phyloP scores from a whole-genome alignment of 1,284 basidiomycete genomes.

The Fomitopsis pinicola region DNA sequence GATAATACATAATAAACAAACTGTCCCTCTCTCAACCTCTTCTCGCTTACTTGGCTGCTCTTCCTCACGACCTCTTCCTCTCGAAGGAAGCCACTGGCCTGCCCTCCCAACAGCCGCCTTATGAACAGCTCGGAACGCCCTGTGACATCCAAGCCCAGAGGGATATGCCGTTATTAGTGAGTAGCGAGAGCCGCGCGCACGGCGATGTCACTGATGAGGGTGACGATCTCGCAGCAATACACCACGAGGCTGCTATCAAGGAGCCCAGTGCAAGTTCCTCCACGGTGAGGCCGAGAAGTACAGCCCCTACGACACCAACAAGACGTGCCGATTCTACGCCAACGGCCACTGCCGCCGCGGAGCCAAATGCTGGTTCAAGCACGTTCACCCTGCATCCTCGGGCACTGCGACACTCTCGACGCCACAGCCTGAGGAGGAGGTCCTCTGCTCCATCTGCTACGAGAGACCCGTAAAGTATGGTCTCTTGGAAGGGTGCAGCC shows the following conservation, averaged over 20 bases:
- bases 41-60: not conserved
- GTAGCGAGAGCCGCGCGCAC: constrained; percentile 1
- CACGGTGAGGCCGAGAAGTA: constrained; percentile 50
- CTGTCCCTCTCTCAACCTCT: not conserved
- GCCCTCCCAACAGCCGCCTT: not conserved
- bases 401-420: constrained; percentile 17
- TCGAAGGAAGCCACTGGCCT: not conserved
- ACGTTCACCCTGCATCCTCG: constrained; percentile 31
- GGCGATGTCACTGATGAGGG: constrained; percentile 16
- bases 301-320: constrained; percentile 65
- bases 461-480: constrained; percentile 67
- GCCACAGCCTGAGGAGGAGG: constrained; percentile 35
- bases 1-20: not conserved
- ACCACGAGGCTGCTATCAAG: constrained; percentile 61
- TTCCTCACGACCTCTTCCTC: not conserved
- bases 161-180: constrained; percentile 21
- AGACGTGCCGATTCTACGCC: constrained; percentile 61
- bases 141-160: constrained; percentile 40
- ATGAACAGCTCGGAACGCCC: constrained; percentile 36
- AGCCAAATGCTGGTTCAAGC: constrained; percentile 68
- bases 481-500: constrained; percentile 63
- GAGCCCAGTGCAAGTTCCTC: constrained; percentile 67
- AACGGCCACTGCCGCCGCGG: constrained; percentile 65
- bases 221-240: constrained; percentile 25
- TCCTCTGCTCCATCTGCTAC: constrained; percentile 63